These are phyloP conservation scores for Botrytis hyacinthi DNA, from an alignment of 2,329 filamentous ascomycete species.

Conservation along the genomic window DNA sequence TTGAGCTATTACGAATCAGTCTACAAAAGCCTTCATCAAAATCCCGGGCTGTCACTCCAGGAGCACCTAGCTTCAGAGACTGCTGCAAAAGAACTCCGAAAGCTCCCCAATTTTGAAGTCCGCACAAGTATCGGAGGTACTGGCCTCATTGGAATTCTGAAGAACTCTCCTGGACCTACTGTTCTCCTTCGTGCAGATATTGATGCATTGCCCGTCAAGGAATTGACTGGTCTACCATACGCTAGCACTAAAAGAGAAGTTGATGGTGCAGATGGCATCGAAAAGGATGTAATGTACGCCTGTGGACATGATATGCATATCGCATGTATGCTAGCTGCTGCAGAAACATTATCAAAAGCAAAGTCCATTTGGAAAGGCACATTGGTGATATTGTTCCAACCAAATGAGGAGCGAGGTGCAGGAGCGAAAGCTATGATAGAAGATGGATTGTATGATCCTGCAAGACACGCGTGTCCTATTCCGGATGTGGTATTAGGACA, in stretches of 20 bases:
- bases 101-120: constrained; percentile 44
- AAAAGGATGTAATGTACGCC: constrained; percentile 63
- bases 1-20: constrained; percentile 47
- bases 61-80: constrained; percentile 52
- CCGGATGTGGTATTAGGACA: constrained; percentile 56
- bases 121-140: constrained; percentile 51
- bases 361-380: constrained; percentile 57
- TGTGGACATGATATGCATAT: constrained; percentile 69
- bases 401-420: constrained; percentile 56
- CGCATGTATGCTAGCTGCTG: constrained; percentile 53
- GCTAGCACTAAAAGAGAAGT: constrained; percentile 45
- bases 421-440: constrained; percentile 64
- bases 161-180: constrained; percentile 53
- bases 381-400: constrained; percentile 65
- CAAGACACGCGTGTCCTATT: constrained; percentile 46
- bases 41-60: constrained; percentile 59
- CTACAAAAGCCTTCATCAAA: constrained; percentile 57
- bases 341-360: constrained; percentile 47
- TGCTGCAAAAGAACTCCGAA: constrained; percentile 44
- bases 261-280: constrained; percentile 44
- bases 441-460: constrained; percentile 52
- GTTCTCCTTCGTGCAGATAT: constrained; percentile 61
- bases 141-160: constrained; percentile 55
- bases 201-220: constrained; percentile 58
- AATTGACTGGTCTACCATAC: constrained; percentile 55